Conservation (phyloP, 179 eudicot genomes). For the Drosera spatulata region DNA sequence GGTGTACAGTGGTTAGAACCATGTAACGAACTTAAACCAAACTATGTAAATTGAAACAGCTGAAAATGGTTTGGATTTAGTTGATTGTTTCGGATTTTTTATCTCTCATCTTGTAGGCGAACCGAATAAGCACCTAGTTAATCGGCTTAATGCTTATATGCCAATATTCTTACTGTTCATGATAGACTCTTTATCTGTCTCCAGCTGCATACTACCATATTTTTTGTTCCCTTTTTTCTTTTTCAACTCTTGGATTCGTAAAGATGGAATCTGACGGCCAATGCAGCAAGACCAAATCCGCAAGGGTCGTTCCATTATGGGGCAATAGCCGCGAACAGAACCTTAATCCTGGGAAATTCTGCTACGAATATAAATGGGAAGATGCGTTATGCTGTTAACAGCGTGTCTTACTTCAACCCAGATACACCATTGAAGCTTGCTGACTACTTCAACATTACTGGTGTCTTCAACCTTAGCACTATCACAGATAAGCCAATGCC, state of each 20-base stretch:
- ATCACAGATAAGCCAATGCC: constrained; percentile 31
- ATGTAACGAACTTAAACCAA: no score
- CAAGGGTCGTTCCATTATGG: constrained; percentile 88
- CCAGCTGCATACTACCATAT: no score
- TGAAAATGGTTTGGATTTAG: no score
- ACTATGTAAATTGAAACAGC: no score
- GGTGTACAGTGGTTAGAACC: no score
- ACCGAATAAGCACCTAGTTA: no score
- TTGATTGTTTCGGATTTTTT: no score
- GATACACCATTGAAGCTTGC: constrained; percentile 71
- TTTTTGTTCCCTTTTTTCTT: not conserved
- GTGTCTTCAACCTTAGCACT: constrained; percentile 51
- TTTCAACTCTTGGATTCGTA: not conserved
- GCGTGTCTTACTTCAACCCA: constrained; percentile 52
- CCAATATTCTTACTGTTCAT: no score
- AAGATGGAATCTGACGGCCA: constrained; percentile 85
- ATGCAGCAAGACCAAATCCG: constrained; percentile 86
- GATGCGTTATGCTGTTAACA: constrained; percentile 46
- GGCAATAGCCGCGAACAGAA: constrained; percentile 37
- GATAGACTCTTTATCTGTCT: no score
- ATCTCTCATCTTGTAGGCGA: no score
- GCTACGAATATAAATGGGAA: no score
- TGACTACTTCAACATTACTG: constrained; percentile 60
- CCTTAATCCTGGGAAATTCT: constrained; percentile 22
- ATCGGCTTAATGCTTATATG: no score